Percentiles rank a stretch among this genome's conserved stretches.
phyloP scores from a whole-genome alignment of 1,139 yeast species.

The Suhomyces maxii region DNA sequence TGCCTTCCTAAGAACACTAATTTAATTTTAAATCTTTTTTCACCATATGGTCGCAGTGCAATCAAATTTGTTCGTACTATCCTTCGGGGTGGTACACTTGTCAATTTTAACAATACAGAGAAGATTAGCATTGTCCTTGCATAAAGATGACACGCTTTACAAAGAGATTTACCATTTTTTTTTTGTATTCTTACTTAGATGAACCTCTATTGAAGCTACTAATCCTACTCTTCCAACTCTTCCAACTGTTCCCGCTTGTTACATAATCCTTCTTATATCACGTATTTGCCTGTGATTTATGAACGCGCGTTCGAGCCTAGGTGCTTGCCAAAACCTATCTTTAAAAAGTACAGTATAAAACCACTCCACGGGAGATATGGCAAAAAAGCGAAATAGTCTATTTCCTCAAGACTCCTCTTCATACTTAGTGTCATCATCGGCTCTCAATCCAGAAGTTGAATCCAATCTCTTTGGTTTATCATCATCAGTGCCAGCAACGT shows the following conservation, averaged over 20 bases:
- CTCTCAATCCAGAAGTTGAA: conserved; percentile 6
- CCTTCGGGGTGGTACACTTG: conserved; percentile 53
- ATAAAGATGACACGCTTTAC: conserved; percentile 98
- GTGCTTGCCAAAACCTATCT: not conserved
- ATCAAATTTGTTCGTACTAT: conserved; percentile 35
- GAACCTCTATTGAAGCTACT: not conserved
- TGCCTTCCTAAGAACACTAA: too few relatives aligned
- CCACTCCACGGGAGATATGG: conserved; percentile 6
- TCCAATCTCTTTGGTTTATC: conserved; percentile 11
- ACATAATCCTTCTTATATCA: too few relatives aligned
- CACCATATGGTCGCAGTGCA: conserved; percentile 5
- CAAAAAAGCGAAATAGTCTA: conserved; percentile 12
- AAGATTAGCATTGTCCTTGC: conserved; percentile 99
- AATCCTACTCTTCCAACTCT: too few relatives aligned
- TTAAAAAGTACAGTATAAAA: too few relatives aligned
- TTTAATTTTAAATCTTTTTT: too few relatives aligned
- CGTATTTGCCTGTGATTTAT: not conserved
- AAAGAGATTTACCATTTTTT: conserved; percentile 89
- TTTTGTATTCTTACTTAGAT: conserved; percentile 21
- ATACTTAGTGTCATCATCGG: conserved; percentile 3
- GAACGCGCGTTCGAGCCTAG: conserved; percentile 12
- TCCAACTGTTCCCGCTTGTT: too few relatives aligned
- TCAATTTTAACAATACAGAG: conserved; percentile 87
- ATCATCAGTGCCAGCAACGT: not conserved
- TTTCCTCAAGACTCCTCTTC: conserved; percentile 13